Conservation (phyloP, 108 stramenopile species). For the Bacterosira constricta region DNA sequence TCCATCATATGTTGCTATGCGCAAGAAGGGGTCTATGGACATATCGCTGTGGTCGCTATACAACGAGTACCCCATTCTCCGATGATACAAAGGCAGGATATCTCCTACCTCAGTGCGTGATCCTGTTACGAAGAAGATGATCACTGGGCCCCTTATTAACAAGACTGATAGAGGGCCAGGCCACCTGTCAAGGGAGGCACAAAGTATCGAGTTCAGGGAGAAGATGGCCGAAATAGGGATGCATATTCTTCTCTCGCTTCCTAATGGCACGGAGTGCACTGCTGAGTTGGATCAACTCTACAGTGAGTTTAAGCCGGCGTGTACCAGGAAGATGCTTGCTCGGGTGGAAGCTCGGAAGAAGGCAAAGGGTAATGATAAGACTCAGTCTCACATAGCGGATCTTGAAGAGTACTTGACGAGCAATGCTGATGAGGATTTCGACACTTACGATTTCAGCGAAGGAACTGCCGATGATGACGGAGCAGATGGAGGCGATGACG, state of each 20-base stretch:
- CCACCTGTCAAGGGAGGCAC: neutral
- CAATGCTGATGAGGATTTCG: neutral
- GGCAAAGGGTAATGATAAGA: neutral
- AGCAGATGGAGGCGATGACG: too few relatives aligned
- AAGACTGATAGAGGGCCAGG: neutral
- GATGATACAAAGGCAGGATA: neutral
- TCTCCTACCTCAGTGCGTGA: neutral
- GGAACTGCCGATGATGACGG: neutral
- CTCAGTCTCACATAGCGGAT: too few relatives aligned
- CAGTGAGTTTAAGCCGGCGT: neutral
- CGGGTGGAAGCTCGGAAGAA: neutral
- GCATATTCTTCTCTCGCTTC: conserved; percentile 1
- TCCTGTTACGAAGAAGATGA: neutral
- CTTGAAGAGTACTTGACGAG: neutral
- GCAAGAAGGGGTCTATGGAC: neutral
- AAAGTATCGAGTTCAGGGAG: neutral
- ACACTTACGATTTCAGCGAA: too few relatives aligned
- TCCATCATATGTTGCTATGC: too few relatives aligned
- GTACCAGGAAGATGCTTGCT: neutral
- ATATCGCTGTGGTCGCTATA: neutral
- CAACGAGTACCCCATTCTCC: neutral
- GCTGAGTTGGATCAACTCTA: conserved; percentile 1
- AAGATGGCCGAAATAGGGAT: neutral
- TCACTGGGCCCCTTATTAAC: neutral
- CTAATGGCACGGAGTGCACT: neutral